Evolutionary conservation across 225 moss, liverwort and hornwort species (phyloP).

Genomic region (Physcomitrium patens): DNA sequence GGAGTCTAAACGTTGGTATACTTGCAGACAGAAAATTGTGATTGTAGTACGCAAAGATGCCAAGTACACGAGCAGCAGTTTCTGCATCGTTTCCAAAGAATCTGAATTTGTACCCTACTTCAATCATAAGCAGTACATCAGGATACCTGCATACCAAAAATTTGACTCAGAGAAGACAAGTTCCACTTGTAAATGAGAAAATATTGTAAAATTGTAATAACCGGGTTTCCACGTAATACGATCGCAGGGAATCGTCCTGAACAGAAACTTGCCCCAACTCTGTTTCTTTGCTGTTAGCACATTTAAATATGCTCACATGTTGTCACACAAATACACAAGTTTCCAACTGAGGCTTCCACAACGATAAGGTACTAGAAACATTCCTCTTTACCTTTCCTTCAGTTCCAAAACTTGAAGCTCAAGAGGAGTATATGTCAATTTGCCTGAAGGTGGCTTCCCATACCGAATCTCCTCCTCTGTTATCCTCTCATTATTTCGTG

Average conservation of each 20-base stretch:
- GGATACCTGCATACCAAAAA: slow-evolving; percentile 60
- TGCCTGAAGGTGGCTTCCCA: slow-evolving; percentile 74
- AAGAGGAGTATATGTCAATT: slow-evolving; percentile 78
- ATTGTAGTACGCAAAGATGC: slow-evolving; percentile 83
- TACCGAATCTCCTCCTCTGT: slow-evolving; percentile 65
- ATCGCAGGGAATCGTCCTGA: too few relatives aligned
- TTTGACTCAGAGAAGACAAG: slow-evolving; percentile 1
- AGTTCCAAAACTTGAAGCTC: slow-evolving; percentile 89
- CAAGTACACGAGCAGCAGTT: slow-evolving; percentile 70
- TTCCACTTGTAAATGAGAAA: slow-evolving; percentile 7
- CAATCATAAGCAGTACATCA: slow-evolving; percentile 84
- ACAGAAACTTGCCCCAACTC: too few relatives aligned
- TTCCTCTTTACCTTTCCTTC: slow-evolving; percentile 65
- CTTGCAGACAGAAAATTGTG: slow-evolving; percentile 92
- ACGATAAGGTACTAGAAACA: neutral
- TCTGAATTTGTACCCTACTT: slow-evolving; percentile 93
- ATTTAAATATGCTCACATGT: slow-evolving; percentile 5
- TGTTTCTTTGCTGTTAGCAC: neutral
- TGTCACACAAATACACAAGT: neutral
- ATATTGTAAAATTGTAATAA: neutral
- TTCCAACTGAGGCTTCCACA: slow-evolving; percentile 9
- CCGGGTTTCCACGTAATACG: too few relatives aligned
- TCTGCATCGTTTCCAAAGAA: slow-evolving; percentile 98
- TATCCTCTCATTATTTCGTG: slow-evolving; percentile 57
- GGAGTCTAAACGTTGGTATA: slow-evolving; percentile 90